These are phyloP conservation scores for Paracorniculantispora psalliotae DNA, from an alignment of 2,329 filamentous ascomycete genomes.

Conservation along the genomic window DNA sequence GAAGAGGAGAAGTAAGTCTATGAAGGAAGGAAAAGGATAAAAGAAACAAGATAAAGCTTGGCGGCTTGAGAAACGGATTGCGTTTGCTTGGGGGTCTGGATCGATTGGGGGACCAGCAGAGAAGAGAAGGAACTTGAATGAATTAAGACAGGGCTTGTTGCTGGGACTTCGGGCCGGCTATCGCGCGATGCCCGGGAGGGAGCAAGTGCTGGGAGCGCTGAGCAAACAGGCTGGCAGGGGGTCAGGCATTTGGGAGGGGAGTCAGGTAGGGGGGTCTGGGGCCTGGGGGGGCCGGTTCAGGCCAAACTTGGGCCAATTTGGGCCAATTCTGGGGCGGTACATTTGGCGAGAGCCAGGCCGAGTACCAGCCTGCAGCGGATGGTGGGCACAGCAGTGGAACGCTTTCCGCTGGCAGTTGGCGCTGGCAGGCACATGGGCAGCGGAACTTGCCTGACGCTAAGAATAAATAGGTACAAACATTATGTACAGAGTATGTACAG, in stretches of 20 bases:
- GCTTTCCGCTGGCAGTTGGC: too few species aligned
- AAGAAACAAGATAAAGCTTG: background rate
- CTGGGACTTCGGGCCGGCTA: background rate
- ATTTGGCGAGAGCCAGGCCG: slow-evolving; percentile 4
- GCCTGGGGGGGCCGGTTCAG: background rate
- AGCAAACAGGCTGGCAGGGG: background rate
- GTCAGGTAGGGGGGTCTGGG: background rate
- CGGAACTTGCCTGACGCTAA: too few species aligned
- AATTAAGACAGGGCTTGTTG: background rate
- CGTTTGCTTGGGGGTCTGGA: background rate
- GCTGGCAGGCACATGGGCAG: too few species aligned
- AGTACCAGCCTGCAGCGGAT: background rate
- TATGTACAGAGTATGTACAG: too few species aligned
- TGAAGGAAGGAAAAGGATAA: background rate
- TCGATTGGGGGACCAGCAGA: background rate
- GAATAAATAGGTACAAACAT: too few species aligned
- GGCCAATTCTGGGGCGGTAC: background rate
- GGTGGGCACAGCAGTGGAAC: too few species aligned
- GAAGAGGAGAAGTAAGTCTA: background rate
- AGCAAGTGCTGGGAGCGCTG: too few species aligned
- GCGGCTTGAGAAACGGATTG: background rate
- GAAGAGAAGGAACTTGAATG: background rate
- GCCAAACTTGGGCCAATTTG: background rate
- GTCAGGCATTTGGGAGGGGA: background rate
- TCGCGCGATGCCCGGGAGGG: slow-evolving; percentile 6